Evolutionary conservation across 805 yeast genomes (phyloP), one percentile per base, ranked within the genome.

Genomic region (Barnettozyma salicaria): DNA sequence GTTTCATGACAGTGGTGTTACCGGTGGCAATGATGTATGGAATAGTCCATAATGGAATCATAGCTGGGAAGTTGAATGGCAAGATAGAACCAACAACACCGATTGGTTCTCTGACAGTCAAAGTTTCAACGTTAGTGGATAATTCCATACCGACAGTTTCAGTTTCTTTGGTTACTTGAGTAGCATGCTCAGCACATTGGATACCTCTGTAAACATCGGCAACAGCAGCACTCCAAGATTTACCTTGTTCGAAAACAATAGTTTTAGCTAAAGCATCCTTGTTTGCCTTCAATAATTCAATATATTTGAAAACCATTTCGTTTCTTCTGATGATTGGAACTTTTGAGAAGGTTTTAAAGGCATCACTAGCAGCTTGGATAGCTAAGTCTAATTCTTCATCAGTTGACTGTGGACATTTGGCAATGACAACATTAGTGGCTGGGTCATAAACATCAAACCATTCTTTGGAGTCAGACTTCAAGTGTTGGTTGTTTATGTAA

Each of bases 61-160:
- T 81, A 30, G 86, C 89, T 19, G 90, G 90, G 74, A 81, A 81
- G 64, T 81, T 81, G 67, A 81, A 81, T 16, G 90, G 90, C 46
- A 82, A 76, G 51, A 81, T 82, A 18, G 88, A 81, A 12, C 80
- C 87, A 42, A 81, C 74, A 7, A 81, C 84, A 22, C 90, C 90
- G 42, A 80, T 64, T 30, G 86, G 86, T 57, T 76, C 81, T 49
- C 88, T 72, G 53, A 58, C 45, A 76, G 79, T 78, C 51, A 78
- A 75, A 30, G 89, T 78, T 63, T 80, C 86, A 86, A 81, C 80
- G 50, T 78, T 81, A 19, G 67, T 60, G 31, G 86, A 71, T 18
- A 81, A 85, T 57, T 79, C 87, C 44, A 81, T 65, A 27, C 74
- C 65, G 37, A 67, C 66, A 21, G 84, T 84, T 56, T 74, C 71